Conservation (phyloP, 2,329 filamentous ascomycete genomes). For the Claviceps purpurea region DNA sequence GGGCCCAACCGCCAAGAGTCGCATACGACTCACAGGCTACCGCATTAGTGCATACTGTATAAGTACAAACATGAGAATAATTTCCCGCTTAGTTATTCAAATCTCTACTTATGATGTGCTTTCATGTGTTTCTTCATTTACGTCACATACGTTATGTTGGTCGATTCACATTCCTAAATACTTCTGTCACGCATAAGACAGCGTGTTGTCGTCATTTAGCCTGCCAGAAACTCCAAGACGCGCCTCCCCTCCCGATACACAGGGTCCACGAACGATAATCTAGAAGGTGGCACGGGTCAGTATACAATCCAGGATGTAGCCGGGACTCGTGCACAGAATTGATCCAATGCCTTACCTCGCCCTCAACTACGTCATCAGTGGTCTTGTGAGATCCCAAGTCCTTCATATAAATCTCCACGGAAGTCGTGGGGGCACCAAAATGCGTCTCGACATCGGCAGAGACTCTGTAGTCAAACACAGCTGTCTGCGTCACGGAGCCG, state of each 20-base stretch:
- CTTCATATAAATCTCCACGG: constrained; percentile 62
- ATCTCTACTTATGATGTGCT: background rate
- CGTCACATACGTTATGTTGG: too few species aligned
- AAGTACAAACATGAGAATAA: too few species aligned
- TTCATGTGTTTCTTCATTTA: background rate
- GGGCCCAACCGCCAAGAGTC: too few species aligned
- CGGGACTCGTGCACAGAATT: background rate
- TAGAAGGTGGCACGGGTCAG: constrained; percentile 18
- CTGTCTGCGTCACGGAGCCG: constrained; percentile 76
- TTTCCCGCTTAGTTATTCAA: too few species aligned
- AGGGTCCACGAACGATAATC: constrained; percentile 60
- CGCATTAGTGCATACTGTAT: too few species aligned
- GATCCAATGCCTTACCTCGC: constrained; percentile 40
- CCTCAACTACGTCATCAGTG: constrained; percentile 46
- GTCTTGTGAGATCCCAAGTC: constrained; percentile 49
- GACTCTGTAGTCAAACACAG: constrained; percentile 73
- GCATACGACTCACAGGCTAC: too few species aligned
- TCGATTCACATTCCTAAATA: too few species aligned
- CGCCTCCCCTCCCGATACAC: constrained; percentile 55
- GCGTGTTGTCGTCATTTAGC: constrained; percentile 59
- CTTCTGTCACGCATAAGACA: constrained; percentile 37
- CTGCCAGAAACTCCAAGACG: constrained; percentile 49
- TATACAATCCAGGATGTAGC: background rate
- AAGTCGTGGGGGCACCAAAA: constrained; percentile 72
- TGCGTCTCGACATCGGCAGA: constrained; percentile 34